Conservation (phyloP, 208 protist genomes). For the Trypanosoma platydactyli region DNA sequence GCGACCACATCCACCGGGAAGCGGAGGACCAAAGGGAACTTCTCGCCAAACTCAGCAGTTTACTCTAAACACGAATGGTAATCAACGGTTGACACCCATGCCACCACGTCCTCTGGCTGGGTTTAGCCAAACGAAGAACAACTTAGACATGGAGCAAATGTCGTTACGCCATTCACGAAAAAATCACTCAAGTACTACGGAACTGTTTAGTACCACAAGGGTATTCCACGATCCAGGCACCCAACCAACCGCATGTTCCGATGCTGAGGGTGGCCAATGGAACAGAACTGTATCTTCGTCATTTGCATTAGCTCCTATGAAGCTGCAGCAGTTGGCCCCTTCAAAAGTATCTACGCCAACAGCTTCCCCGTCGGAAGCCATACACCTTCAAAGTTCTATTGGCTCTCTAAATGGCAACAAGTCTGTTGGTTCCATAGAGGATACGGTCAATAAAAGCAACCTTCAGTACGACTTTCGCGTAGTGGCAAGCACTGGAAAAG, state of each 20-base stretch:
- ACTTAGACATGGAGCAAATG: not conserved
- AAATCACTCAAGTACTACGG: not conserved
- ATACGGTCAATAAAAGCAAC: constrained; percentile 9
- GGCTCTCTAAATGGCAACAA: constrained; percentile 1
- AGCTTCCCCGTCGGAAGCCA: not conserved
- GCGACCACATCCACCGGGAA: constrained; percentile 24
- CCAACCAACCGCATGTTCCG: not conserved
- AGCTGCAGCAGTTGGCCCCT: constrained; percentile 18
- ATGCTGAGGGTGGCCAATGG: not conserved
- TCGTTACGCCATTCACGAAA: not conserved
- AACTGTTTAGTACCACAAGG: constrained; percentile 17
- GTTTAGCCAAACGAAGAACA: not conserved
- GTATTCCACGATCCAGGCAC: constrained; percentile 15
- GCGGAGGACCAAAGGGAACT: constrained; percentile 14
- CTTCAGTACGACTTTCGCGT: constrained; percentile 70
- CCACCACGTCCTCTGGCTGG: constrained; percentile 1
- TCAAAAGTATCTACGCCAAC: not conserved
- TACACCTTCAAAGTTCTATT: not conserved
- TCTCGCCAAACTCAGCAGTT: constrained; percentile 11
- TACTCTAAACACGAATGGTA: constrained; percentile 19
- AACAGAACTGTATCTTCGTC: constrained; percentile 1
- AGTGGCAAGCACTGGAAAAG: constrained; percentile 72
- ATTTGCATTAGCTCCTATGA: constrained; percentile 25
- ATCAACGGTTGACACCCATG: constrained; percentile 6
- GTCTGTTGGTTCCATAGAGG: not conserved